A percentile compares a stretch with the other conserved stretches of the same genome.
These are phyloP conservation scores for Fusarium praegraminearum DNA, from an alignment of 2,329 filamentous ascomycete species.

Conservation along the genomic window DNA sequence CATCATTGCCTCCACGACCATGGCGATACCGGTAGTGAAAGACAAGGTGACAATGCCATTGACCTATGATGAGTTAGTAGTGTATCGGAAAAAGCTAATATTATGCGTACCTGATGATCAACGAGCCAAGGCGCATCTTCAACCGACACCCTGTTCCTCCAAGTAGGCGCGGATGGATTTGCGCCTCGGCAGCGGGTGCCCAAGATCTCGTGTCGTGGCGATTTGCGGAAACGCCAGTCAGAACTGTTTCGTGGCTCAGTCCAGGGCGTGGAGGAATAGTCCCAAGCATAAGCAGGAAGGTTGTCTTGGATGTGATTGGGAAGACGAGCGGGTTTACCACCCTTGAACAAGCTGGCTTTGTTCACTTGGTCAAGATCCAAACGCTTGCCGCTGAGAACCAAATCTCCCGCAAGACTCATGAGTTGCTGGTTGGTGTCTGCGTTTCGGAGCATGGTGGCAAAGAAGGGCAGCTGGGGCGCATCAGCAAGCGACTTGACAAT, in stretches of 20 bases:
- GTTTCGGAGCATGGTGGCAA: constrained; percentile 42
- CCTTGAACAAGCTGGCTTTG: constrained; percentile 8
- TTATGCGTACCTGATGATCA: constrained; percentile 39
- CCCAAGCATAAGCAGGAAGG: constrained; percentile 42
- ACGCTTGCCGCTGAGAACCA: constrained; percentile 38
- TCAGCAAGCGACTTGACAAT: constrained; percentile 33
- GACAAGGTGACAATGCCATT: constrained; percentile 43
- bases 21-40: constrained; percentile 43
- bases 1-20: constrained; percentile 44
- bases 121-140: constrained; percentile 45
- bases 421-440: constrained; percentile 39
- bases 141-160: constrained; percentile 44
- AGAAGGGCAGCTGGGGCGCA: constrained; percentile 35
- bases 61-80: constrained; percentile 30
- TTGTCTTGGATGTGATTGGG: constrained; percentile 41
- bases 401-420: constrained; percentile 33
- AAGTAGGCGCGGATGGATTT: constrained; percentile 44
- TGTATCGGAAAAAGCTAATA: neutral
- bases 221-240: constrained; percentile 43
- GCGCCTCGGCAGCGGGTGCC: constrained; percentile 43
- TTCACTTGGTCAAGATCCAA: constrained; percentile 38
- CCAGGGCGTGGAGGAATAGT: constrained; percentile 43
- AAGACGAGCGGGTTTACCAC: constrained; percentile 28
- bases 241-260: constrained; percentile 40
- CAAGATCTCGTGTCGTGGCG: constrained; percentile 42